Evolutionary conservation across 2,329 filamentous ascomycete genomes (phyloP).

Genomic region (Ophiostoma quercus): DNA sequence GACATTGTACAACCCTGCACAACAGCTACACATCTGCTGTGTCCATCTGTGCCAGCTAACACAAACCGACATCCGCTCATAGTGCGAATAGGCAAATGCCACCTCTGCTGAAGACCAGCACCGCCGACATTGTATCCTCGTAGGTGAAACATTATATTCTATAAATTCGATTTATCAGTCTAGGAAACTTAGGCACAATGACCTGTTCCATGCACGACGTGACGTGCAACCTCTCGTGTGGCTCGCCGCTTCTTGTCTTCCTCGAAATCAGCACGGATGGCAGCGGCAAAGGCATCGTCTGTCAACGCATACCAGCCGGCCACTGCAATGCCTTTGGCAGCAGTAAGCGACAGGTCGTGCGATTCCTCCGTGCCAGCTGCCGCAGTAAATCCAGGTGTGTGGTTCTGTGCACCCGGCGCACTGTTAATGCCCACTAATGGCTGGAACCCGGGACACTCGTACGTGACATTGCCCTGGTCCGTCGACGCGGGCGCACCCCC

Average conservation of each 20-base stretch:
- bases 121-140: too few relatives aligned
- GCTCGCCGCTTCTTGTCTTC: slow-evolving; percentile 10
- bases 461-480: slow-evolving; percentile 12
- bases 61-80: too few relatives aligned
- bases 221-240: not conserved
- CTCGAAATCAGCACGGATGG: slow-evolving; percentile 16
- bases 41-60: too few relatives aligned
- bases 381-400: slow-evolving; percentile 17
- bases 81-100: too few relatives aligned
- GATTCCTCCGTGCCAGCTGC: not conserved
- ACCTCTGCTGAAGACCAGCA: too few relatives aligned
- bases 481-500: not conserved
- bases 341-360: not conserved
- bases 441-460: slow-evolving; percentile 18
- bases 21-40: too few relatives aligned
- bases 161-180: too few relatives aligned
- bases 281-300: slow-evolving; percentile 6
- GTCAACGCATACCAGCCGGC: slow-evolving; percentile 9
- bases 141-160: too few relatives aligned
- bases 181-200: not conserved
- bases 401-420: slow-evolving; percentile 4
- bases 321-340: slow-evolving; percentile 10
- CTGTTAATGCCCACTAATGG: slow-evolving; percentile 4
- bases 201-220: not conserved
- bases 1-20: too few relatives aligned